Conservation (phyloP, 345 rosid species). For the Salix arbutifolia region DNA sequence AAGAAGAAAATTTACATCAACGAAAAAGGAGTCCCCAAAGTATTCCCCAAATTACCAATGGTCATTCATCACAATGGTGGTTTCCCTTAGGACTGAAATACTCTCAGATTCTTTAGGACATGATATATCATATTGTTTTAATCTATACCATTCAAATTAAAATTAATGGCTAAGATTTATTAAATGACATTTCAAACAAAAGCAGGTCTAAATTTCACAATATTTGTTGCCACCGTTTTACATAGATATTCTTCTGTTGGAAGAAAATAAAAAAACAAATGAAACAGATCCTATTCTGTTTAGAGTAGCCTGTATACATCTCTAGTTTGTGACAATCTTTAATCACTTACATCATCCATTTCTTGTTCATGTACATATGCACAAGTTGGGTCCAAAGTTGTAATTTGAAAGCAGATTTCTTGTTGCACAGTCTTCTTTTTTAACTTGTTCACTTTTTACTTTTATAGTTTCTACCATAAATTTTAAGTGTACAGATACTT, state of each 20-base stretch:
- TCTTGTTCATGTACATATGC: neutral
- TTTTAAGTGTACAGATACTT: neutral
- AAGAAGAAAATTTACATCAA: neutral
- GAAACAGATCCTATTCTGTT: neutral
- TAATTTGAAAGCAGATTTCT: neutral
- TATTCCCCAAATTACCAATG: neutral
- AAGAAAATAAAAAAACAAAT: neutral
- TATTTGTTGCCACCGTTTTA: neutral
- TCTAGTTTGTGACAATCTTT: neutral
- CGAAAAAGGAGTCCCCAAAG: neutral
- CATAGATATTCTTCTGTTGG: neutral
- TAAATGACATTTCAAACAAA: neutral
- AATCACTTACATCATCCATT: neutral
- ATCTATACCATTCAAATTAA: neutral
- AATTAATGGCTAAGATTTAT: neutral
- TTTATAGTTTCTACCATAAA: neutral
- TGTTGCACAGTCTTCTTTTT: neutral
- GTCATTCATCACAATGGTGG: neutral
- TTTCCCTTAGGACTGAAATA: neutral
- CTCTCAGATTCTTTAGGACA: neutral
- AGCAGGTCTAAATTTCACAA: neutral
- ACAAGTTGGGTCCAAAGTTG: neutral
- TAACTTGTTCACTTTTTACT: neutral
- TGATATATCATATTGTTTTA: neutral
- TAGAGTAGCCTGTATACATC: neutral